Base-by-base conservation (phyloP, 495 filamentous ascomycete genomes). In the Annulohypoxylon bovei region DNA sequence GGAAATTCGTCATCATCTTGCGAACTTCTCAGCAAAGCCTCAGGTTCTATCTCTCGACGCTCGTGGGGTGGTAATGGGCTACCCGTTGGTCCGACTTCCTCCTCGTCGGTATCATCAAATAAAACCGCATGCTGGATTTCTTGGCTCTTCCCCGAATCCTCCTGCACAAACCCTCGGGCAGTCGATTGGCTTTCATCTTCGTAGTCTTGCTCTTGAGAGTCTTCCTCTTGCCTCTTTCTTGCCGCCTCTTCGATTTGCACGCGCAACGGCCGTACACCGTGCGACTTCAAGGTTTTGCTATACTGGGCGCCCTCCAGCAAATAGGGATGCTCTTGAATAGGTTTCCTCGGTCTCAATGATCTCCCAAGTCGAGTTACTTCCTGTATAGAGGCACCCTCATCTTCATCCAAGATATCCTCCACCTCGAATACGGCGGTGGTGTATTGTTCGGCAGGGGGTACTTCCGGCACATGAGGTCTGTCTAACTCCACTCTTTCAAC, bases 311-410 rank as follows among this genome's bases (percentile, higher is more conserved):
- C 84, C 70, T 94, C 91, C 4, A 91, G 71, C 1, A 86, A 75
- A 74, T 93, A 94, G 0, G 91, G 91, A 68, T 92, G 90, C 54
- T 92, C 77, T 72, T 94, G 92, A 32, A 92, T 92, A 2, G 90
- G 87, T 59, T 92, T 93, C 58, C 92, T 84, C 23, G 90, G 85
- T 28, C 92, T 84, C 14, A 94, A 77, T 27, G 81, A 86, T 16
- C 84, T 79, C 64, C 77, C 79, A 16, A 72, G 23, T 28, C 71
- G 76, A 14, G 67, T 32, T 6, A 54, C 50, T 7, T 69, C 66
- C n/a, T 75, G 72, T 6, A 71, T 65, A 16, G 61, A 33, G 14
- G 56, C 16, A 11, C 72, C 71, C 8, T 78, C 70, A 6, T 68
- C 61, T 8, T 65, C 64, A 23, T 55, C 47, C 16, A 52, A 35